These are phyloP conservation scores for Leptographium galeiforme DNA, from an alignment of 2,329 filamentous ascomycete genomes.

Conservation along the genomic window DNA sequence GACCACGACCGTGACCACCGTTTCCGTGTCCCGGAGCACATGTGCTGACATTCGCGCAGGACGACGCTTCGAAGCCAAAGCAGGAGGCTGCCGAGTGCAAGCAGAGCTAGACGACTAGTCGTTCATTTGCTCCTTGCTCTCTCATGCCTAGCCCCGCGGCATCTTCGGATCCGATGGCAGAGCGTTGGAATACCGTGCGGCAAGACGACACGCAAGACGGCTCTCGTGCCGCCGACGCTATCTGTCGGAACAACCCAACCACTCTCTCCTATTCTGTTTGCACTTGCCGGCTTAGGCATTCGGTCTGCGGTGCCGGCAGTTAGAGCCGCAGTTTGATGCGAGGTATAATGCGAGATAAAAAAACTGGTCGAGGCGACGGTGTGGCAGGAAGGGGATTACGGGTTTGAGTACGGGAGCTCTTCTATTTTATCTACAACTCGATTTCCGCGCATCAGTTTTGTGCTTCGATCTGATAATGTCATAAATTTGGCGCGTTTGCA, in stretches of 20 bases:
- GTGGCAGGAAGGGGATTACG: background rate
- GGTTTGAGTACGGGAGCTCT: background rate
- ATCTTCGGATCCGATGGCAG: background rate
- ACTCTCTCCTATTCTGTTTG: background rate
- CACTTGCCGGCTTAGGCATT: background rate
- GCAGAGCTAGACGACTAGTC: slow-evolving; percentile 53
- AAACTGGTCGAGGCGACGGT: background rate
- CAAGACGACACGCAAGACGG: background rate
- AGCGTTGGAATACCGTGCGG: background rate
- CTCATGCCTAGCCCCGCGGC: background rate
- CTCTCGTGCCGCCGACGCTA: background rate
- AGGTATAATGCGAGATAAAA: background rate
- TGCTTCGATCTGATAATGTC: background rate
- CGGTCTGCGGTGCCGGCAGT: background rate
- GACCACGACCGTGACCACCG: background rate
- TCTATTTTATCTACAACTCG: background rate
- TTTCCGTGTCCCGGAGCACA: background rate
- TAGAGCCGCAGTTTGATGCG: background rate
- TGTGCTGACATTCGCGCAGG: slow-evolving; percentile 33
- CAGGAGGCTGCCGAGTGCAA: slow-evolving; percentile 94
- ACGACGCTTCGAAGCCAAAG: slow-evolving; percentile 80
- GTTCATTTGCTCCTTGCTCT: background rate
- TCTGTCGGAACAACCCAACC: background rate
- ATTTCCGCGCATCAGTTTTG: background rate
- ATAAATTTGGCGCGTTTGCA: background rate